phyloP scores from a whole-genome alignment of 345 rosid species.

The Arabidopsis suecica region DNA sequence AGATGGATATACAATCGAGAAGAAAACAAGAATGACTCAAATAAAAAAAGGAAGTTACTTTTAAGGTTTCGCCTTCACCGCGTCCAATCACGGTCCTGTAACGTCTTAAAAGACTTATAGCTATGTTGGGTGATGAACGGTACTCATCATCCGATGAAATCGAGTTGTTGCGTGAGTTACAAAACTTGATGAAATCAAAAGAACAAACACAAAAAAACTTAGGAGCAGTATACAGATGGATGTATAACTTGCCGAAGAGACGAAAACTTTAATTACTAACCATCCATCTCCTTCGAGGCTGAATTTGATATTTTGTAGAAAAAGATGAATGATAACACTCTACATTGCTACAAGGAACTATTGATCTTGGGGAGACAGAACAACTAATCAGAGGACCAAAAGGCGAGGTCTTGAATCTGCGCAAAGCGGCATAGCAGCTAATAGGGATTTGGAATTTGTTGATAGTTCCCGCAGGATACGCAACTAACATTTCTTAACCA shows the following conservation, averaged over 20 bases:
- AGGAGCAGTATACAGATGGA: not conserved
- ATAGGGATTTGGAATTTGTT: slow-evolving; percentile 36
- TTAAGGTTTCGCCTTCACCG: slow-evolving; percentile 91
- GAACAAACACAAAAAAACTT: not conserved
- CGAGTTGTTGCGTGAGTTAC: slow-evolving; percentile 54
- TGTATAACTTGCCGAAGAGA: slow-evolving; percentile 7
- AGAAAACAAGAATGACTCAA: slow-evolving; percentile 6
- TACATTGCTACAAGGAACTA: slow-evolving; percentile 41
- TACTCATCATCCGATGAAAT: slow-evolving; percentile 75
- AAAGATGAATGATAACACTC: slow-evolving; percentile 43
- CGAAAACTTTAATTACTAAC: slow-evolving; percentile 45
- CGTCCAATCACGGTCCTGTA: slow-evolving; percentile 85
- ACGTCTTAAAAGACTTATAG: slow-evolving; percentile 80
- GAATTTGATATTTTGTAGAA: slow-evolving; percentile 49
- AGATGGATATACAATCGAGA: slow-evolving; percentile 6
- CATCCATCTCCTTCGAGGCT: slow-evolving; percentile 61
- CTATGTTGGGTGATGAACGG: slow-evolving; percentile 87
- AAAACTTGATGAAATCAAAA: slow-evolving; percentile 46
- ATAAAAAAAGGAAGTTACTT: slow-evolving; percentile 48
- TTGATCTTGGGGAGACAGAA: slow-evolving; percentile 41
- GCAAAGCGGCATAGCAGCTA: slow-evolving; percentile 23
- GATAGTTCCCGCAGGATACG: slow-evolving; percentile 53
- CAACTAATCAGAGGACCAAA: slow-evolving; percentile 41
- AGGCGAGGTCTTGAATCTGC: slow-evolving; percentile 39
- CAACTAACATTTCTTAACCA: slow-evolving; percentile 70